A percentile compares a stretch with the other conserved stretches of the same genome.
Evolutionary conservation across 2,329 filamentous ascomycete genomes (phyloP).

Genomic region (Diaporthe sp.): DNA sequence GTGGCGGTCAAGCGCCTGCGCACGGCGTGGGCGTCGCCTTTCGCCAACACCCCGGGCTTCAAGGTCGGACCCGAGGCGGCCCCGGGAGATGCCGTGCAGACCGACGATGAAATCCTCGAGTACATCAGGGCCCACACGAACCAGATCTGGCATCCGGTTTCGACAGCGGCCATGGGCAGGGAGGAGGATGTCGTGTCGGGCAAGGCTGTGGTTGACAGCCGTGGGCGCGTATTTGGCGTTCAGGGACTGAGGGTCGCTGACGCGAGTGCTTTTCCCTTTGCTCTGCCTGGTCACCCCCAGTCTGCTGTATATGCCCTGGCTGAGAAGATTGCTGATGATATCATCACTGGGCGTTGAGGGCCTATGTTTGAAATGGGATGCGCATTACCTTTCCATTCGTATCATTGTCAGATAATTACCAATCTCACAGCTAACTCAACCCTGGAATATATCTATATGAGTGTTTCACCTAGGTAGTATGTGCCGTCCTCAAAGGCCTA

Average conservation of each 20-base stretch:
- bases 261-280: conserved; percentile 61
- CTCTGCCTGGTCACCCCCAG: conserved; percentile 60
- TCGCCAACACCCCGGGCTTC: conserved; percentile 41
- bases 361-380: not conserved
- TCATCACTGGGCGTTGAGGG: not conserved
- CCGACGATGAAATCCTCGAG: conserved; percentile 42
- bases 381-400: not conserved
- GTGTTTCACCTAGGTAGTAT: too few relatives aligned
- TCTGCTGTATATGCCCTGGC: conserved; percentile 64
- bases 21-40: conserved; percentile 22
- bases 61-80: conserved; percentile 47
- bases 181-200: conserved; percentile 45
- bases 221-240: conserved; percentile 61
- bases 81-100: conserved; percentile 48
- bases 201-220: conserved; percentile 55
- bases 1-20: conserved; percentile 46
- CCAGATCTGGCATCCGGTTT: conserved; percentile 50
- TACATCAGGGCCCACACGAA: conserved; percentile 44
- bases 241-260: conserved; percentile 60
- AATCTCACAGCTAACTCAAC: not conserved
- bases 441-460: too few relatives aligned
- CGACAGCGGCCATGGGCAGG: conserved; percentile 60
- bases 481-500: too few relatives aligned
- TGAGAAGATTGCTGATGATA: conserved; percentile 47
- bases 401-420: not conserved